phyloP scores from a whole-genome alignment of 306 rosid species.

The Prunus mira region DNA sequence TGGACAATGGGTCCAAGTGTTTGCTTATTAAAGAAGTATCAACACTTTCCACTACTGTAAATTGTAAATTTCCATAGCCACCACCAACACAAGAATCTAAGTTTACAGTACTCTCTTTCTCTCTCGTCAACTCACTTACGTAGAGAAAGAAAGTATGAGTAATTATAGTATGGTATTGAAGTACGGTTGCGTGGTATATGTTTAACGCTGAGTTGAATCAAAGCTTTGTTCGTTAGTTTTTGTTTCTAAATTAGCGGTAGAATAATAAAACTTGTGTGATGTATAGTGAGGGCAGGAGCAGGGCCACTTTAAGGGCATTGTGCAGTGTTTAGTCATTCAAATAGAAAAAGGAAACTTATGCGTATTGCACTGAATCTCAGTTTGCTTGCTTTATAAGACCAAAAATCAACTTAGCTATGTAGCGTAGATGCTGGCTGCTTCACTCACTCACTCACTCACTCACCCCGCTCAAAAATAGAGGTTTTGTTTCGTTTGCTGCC shows the following conservation, averaged over 20 bases:
- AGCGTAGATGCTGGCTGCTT: neutral
- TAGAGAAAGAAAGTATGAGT: too few relatives aligned
- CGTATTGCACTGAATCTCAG: conserved; percentile 14
- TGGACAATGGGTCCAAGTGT: conserved; percentile 43
- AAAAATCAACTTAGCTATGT: neutral
- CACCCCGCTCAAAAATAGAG: neutral
- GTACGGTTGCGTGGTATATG: neutral
- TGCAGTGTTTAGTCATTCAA: conserved; percentile 10
- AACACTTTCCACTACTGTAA: neutral
- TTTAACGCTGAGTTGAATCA: neutral
- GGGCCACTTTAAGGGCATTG: neutral
- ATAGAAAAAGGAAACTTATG: neutral
- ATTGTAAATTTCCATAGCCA: neutral
- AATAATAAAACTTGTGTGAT: neutral
- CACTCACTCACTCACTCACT: neutral
- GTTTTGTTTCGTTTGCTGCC: neutral
- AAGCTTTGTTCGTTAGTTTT: neutral
- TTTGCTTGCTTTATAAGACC: conserved; percentile 11
- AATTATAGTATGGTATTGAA: too few relatives aligned
- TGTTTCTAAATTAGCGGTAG: neutral
- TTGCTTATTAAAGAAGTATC: conserved; percentile 21
- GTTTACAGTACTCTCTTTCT: too few relatives aligned
- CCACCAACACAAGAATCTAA: neutral
- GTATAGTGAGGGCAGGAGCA: neutral
- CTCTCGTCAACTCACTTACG: too few relatives aligned